These are phyloP conservation scores for Aspergillus fumigatiaffinis DNA, from an alignment of 2,329 filamentous ascomycete genomes.

Conservation along the genomic window DNA sequence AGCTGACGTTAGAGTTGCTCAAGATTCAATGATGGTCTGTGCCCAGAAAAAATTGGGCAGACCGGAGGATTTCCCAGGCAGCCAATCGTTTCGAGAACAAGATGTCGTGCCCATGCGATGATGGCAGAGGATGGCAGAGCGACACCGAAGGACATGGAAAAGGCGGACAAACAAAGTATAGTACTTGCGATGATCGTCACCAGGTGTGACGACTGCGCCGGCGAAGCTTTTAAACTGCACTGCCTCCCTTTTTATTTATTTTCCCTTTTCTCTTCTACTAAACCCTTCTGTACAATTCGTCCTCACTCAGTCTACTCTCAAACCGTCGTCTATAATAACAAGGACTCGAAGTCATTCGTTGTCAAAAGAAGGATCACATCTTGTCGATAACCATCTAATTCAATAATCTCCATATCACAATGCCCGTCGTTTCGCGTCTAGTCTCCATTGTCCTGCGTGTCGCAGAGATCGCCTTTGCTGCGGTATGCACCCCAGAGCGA, in stretches of 20 bases:
- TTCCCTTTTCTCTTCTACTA: neutral
- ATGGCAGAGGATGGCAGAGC: neutral
- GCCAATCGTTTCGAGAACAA: conserved; percentile 9
- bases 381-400: neutral
- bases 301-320: neutral
- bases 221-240: conserved; percentile 3
- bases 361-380: neutral
- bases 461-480: conserved; percentile 65
- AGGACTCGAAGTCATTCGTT: neutral
- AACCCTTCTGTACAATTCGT: neutral
- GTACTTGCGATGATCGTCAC: conserved; percentile 1
- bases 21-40: neutral
- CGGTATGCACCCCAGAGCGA: conserved; percentile 45
- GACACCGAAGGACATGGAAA: neutral
- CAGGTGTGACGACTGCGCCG: neutral
- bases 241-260: neutral
- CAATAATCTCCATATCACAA: conserved; percentile 22
- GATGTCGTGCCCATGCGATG: conserved; percentile 14
- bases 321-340: neutral
- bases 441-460: conserved; percentile 57
- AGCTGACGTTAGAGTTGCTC: neutral
- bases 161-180: neutral
- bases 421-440: conserved; percentile 52
- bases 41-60: conserved; percentile 13
- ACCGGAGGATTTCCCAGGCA: neutral